Percentiles rank a stretch among this genome's conserved stretches.
Evolutionary conservation across 441 rosid species (phyloP).

Genomic region (Syzygium malaccense): DNA sequence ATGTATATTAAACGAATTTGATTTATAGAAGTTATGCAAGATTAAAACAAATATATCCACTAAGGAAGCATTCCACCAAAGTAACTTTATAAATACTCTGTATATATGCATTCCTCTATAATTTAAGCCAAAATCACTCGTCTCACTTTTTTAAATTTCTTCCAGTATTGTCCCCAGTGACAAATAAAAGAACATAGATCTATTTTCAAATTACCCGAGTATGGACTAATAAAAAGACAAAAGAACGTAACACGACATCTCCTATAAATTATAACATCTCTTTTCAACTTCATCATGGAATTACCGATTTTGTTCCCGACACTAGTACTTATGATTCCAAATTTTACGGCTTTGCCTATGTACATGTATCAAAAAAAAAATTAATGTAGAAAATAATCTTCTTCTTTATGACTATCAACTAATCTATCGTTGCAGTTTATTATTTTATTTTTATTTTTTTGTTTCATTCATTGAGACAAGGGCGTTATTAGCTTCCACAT

Average conservation of each 20-base stretch:
- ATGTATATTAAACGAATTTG: no score
- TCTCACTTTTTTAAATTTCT: background rate
- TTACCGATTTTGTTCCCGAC: background rate
- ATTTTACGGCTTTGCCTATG: background rate
- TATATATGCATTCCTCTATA: background rate
- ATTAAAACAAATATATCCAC: no score
- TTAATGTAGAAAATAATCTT: no score
- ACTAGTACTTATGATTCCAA: no score
- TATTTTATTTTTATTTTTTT: no score
- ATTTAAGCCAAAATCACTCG: background rate
- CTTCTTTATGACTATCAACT: background rate
- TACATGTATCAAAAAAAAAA: fast-evolving
- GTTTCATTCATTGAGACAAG: background rate
- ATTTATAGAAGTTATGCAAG: no score
- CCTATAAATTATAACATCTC: background rate
- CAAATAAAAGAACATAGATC: background rate
- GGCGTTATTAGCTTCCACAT: no score
- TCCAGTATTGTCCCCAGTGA: background rate
- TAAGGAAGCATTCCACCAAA: no score
- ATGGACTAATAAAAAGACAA: background rate
- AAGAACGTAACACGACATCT: background rate
- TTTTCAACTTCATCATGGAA: background rate
- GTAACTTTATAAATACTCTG: no score
- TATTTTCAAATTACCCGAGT: background rate
- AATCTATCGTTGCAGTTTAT: background rate